These are phyloP conservation scores for Cerioporus squamosus DNA, from an alignment of 1,284 basidiomycete genomes.

Conservation along the genomic window DNA sequence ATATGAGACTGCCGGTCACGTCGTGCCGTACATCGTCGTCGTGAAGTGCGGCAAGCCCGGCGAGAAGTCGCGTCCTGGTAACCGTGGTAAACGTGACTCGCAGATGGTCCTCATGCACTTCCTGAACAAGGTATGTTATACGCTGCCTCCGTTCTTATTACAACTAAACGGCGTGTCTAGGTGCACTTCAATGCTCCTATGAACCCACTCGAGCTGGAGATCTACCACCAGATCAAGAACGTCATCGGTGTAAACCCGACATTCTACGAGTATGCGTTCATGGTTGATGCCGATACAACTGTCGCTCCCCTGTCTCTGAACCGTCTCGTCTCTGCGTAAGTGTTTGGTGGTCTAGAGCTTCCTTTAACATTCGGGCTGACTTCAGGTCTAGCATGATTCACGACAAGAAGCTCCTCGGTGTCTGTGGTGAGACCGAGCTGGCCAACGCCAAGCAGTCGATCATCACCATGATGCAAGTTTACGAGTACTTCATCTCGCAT, in stretches of 20 bases:
- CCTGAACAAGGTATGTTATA: conserved; percentile 81
- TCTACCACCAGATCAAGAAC: conserved; percentile 99
- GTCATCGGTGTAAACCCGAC: conserved; percentile 98
- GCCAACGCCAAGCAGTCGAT: conserved; percentile 92
- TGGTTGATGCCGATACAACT: conserved; percentile 97
- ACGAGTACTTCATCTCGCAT: conserved; percentile 97
- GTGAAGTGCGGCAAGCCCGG: conserved; percentile 97
- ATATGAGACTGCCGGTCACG: conserved; percentile 94
- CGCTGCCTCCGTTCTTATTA: neutral
- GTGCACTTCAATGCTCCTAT: conserved; percentile 97
- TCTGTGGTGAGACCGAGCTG: conserved; percentile 92
- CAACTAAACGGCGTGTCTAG: conserved; percentile 39
- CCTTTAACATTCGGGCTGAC: conserved; percentile 14
- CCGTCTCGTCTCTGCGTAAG: conserved; percentile 88
- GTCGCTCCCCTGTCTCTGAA: conserved; percentile 88
- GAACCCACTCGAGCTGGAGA: conserved; percentile 96
- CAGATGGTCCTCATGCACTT: conserved; percentile 98
- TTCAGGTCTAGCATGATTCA: conserved; percentile 73
- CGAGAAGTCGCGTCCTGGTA: conserved; percentile 91
- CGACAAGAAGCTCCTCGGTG: conserved; percentile 92
- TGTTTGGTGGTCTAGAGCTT: conserved; percentile 22
- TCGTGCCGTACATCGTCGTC: conserved; percentile 96
- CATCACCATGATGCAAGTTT: conserved; percentile 99
- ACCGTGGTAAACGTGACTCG: conserved; percentile 96
- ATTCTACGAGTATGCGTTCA: conserved; percentile 98